These are phyloP conservation scores for Agaricus sinodeliciosus DNA, from an alignment of 768 basidiomycete species.

Conservation along the genomic window DNA sequence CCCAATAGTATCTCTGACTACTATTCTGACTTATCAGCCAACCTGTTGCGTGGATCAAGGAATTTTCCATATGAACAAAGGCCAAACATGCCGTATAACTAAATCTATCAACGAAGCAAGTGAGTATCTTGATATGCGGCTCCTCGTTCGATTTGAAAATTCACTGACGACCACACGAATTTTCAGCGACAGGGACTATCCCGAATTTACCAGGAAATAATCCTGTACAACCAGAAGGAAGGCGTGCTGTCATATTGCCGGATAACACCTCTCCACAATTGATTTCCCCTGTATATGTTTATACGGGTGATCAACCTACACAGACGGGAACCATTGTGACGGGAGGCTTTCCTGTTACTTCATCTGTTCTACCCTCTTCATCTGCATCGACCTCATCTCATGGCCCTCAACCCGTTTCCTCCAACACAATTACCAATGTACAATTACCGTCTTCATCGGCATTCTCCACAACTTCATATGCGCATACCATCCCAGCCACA, in stretches of 20 bases:
- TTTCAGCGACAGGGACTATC: slow-evolving; percentile 39
- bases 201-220: slow-evolving; percentile 47
- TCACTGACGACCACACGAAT: neutral
- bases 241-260: slow-evolving; percentile 24
- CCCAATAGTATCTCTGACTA: slow-evolving; percentile 4
- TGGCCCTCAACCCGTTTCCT: neutral
- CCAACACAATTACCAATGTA: neutral
- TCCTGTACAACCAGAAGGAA: slow-evolving; percentile 35
- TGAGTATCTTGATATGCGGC: slow-evolving; percentile 16
- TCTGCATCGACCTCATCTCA: neutral
- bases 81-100: slow-evolving; percentile 38
- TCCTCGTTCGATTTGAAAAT: neutral
- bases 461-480: slow-evolving; percentile 5
- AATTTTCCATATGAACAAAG: slow-evolving; percentile 36
- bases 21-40: slow-evolving; percentile 17
- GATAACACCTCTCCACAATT: slow-evolving; percentile 31
- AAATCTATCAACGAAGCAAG: slow-evolving; percentile 40
- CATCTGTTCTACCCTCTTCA: neutral
- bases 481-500: slow-evolving; percentile 5
- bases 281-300: slow-evolving; percentile 39
- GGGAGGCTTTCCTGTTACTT: neutral
- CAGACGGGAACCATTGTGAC: slow-evolving; percentile 24
- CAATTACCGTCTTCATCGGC: neutral
- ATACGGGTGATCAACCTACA: slow-evolving; percentile 35
- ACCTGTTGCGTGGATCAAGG: slow-evolving; percentile 40